phyloP scores from a whole-genome alignment of 164 flowering plant species.

The Aristolochia californica region DNA sequence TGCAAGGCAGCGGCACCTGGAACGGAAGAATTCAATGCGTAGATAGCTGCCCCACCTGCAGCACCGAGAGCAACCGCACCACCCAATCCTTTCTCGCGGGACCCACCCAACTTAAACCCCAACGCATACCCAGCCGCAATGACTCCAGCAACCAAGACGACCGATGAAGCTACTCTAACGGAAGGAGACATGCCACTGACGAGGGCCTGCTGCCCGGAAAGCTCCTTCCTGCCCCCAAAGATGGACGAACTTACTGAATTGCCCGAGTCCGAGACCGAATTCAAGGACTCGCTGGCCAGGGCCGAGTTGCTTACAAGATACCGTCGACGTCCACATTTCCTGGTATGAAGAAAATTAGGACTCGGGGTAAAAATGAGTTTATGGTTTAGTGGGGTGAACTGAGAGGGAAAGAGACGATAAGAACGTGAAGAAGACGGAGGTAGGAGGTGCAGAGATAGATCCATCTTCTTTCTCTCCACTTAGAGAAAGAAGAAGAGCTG shows the following conservation, averaged over 20 bases:
- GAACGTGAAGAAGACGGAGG: constrained; percentile 12
- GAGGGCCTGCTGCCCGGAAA: constrained; percentile 46
- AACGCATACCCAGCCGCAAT: constrained; percentile 66
- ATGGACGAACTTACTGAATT: constrained; percentile 14
- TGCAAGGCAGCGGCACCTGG: constrained; percentile 83
- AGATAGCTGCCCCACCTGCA: constrained; percentile 69
- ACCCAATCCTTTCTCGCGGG: constrained; percentile 37
- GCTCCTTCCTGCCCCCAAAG: constrained; percentile 57
- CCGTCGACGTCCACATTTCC: constrained; percentile 16
- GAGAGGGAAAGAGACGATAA: constrained; percentile 5
- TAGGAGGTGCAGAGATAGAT: constrained; percentile 16
- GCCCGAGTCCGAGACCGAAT: constrained; percentile 6
- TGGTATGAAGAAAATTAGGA: constrained; percentile 7
- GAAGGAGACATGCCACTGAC: constrained; percentile 56
- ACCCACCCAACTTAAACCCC: constrained; percentile 44
- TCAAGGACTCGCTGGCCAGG: background rate
- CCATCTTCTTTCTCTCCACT: constrained; percentile 24
- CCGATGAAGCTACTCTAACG: constrained; percentile 47
- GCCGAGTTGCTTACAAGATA: constrained; percentile 22
- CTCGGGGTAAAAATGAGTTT: constrained; percentile 12
- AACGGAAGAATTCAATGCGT: constrained; percentile 52
- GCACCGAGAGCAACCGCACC: constrained; percentile 73
- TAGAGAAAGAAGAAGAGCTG: background rate
- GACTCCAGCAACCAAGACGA: constrained; percentile 54
- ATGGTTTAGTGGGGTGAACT: constrained; percentile 7